Base-by-base conservation (phyloP, 306 rosid genomes). In the Lagenaria siceraria region DNA sequence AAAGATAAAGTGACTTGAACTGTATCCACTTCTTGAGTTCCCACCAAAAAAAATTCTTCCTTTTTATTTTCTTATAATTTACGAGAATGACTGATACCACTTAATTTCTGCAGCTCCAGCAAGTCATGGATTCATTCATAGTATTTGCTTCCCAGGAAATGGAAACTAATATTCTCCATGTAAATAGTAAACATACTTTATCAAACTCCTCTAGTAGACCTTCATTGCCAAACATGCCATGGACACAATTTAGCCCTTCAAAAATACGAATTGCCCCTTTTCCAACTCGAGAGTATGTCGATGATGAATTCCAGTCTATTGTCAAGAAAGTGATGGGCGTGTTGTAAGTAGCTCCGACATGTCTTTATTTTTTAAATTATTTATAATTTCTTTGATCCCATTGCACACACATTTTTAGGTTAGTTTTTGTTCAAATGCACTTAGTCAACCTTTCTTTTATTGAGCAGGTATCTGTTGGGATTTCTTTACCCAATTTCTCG, bases 241-340 rank as follows among this genome's bases (percentile, higher is more conserved):
- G 90, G 93, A 90, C 74, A 48, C 88, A 77, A 66, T 94, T 85
- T 75, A 87, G 80, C 66, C 98, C 98, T 42, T 79, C 93, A 69
- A 86, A 82, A 27, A 90, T 94, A 77, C 91, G 95, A 69, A 79
- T 94, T 72, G 90, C 85, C 75, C 98, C 98, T 59, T 94, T 94
- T 88, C 98, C 98, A 56, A 94, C 96, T 74, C 93, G 96, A 69
- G 89, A 94, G 81, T 94, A 90, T 85, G 90, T 94, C 51, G 98
- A 92, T 86, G 97, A 94, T 80, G 95, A 92, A 91, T 94, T 94
- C 86, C 98, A 94, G 86, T 90, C 90, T 73, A 94, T 92, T 61
- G 79, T 92, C 76, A 94, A 94, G 89, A 82, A 79, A 65, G 96
- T 92, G 79, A 94, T 94, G 97, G 97, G 98, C 76, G 84, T 94